Conservation (phyloP, 257 asterid genomes). For the Nyctanthes arbortristis region DNA sequence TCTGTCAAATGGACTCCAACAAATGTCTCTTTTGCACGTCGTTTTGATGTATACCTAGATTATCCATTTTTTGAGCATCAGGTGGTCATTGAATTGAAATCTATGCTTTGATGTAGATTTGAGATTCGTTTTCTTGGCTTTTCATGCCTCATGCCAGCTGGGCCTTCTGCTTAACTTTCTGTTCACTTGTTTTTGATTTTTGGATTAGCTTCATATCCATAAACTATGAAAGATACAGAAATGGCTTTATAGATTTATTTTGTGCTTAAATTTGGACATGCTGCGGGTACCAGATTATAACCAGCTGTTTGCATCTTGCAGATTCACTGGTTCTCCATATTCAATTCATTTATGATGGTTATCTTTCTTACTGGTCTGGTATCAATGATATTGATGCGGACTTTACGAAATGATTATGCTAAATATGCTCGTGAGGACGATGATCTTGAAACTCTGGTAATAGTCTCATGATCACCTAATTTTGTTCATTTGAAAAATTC, state of each 20-base stretch:
- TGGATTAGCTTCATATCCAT: not conserved
- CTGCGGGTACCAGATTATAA: slow-evolving; percentile 11
- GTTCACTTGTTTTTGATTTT: slow-evolving; percentile 3
- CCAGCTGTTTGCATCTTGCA: slow-evolving; percentile 28
- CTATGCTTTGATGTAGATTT: not conserved
- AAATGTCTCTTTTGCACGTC: slow-evolving; percentile 52
- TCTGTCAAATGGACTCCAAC: slow-evolving; percentile 56
- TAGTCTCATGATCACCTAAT: not conserved
- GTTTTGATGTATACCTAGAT: slow-evolving; percentile 66
- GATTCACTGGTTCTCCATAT: slow-evolving; percentile 73
- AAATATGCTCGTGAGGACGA: slow-evolving; percentile 73
- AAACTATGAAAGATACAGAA: not conserved
- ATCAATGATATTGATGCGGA: slow-evolving; percentile 68
- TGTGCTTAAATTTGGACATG: not conserved
- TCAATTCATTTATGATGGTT: slow-evolving; percentile 74
- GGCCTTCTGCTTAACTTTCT: not conserved
- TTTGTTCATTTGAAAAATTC: not conserved
- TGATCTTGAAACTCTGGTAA: slow-evolving; percentile 67
- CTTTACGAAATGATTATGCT: slow-evolving; percentile 66
- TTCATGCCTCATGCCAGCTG: not conserved
- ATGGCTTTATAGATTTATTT: not conserved
- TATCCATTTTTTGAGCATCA: slow-evolving; percentile 74
- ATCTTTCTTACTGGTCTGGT: slow-evolving; percentile 70
- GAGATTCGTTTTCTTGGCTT: not conserved
- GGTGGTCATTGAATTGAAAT: slow-evolving; percentile 37